Evolutionary conservation across 192 early-diverging fungal species (phyloP).

Genomic region (Coemansia sp.): DNA sequence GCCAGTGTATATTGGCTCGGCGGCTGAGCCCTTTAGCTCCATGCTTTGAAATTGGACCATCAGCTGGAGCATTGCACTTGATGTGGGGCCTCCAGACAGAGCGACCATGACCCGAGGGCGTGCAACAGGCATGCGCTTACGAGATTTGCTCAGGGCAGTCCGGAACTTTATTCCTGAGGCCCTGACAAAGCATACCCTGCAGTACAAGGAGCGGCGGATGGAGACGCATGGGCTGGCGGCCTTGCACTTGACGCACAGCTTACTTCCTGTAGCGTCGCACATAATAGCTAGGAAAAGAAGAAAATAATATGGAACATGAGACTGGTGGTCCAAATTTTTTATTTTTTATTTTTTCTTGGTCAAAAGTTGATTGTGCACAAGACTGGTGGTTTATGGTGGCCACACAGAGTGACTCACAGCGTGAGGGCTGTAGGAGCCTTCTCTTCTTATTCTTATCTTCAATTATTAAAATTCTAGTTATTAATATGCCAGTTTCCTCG

Average conservation of each 20-base stretch:
- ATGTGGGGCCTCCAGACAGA: constrained; percentile 81
- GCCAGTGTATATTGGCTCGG: constrained; percentile 58
- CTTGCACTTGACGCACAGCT: constrained; percentile 78
- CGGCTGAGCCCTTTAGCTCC: constrained; percentile 53
- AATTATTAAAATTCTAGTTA: not conserved
- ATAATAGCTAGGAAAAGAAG: not conserved
- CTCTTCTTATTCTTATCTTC: not conserved
- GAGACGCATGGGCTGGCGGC: constrained; percentile 58
- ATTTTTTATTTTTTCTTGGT: not conserved
- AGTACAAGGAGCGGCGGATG: constrained; percentile 72
- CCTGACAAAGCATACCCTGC: constrained; percentile 78
- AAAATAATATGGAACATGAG: too few relatives aligned
- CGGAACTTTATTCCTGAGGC: constrained; percentile 69
- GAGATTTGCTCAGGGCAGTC: constrained; percentile 57
- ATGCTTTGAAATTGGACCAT: constrained; percentile 58
- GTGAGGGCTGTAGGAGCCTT: too few relatives aligned
- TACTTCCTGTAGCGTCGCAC: constrained; percentile 8
- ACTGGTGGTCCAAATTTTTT: not conserved
- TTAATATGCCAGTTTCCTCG: constrained; percentile 19
- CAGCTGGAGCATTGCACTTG: constrained; percentile 69
- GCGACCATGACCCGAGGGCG: constrained; percentile 70
- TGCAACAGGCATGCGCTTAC: constrained; percentile 24
- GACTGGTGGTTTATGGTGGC: too few relatives aligned
- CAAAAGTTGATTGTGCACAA: too few relatives aligned
- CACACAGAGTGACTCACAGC: too few relatives aligned